phyloP scores from a whole-genome alignment of 768 basidiomycete species.

The Artomyces pyxidatus region DNA sequence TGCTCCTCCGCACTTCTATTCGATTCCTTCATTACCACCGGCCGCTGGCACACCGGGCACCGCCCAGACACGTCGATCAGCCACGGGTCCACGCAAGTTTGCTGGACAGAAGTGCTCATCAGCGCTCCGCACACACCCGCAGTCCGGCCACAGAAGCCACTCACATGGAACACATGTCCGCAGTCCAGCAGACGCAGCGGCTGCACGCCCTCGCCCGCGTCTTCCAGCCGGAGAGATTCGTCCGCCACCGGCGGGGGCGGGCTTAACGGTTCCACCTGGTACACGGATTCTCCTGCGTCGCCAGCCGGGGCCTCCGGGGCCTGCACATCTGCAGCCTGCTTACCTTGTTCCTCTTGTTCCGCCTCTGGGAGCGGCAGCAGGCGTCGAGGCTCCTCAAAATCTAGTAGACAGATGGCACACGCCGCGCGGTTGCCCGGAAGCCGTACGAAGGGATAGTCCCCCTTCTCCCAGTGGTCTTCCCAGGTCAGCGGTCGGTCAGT shows the following conservation, averaged over 20 bases:
- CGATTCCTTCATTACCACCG: slow-evolving; percentile 46
- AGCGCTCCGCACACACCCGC: slow-evolving; percentile 1
- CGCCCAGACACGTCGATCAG: slow-evolving; percentile 75
- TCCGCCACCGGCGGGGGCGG: no score
- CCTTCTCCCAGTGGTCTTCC: slow-evolving; percentile 74
- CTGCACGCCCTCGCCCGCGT: slow-evolving; percentile 70
- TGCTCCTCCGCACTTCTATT: slow-evolving; percentile 25
- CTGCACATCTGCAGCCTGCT: background rate
- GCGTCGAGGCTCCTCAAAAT: slow-evolving; percentile 67
- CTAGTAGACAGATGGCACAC: slow-evolving; percentile 79
- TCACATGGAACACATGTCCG: slow-evolving; percentile 86
- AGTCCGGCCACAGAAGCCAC: no score
- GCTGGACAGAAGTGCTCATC: slow-evolving; percentile 35
- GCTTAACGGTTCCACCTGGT: no score
- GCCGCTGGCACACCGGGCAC: slow-evolving; percentile 80
- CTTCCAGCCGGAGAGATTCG: slow-evolving; percentile 45
- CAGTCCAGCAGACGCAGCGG: slow-evolving; percentile 71
- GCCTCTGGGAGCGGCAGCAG: slow-evolving; percentile 26
- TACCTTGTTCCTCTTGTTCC: slow-evolving; percentile 8
- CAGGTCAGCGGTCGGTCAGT: slow-evolving; percentile 40
- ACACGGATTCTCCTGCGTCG: slow-evolving; percentile 30
- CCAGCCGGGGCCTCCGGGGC: slow-evolving; percentile 8
- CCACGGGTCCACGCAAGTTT: slow-evolving; percentile 90
- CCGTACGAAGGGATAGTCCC: slow-evolving; percentile 73
- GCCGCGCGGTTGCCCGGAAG: slow-evolving; percentile 78